Conservation (phyloP, 768 basidiomycete species). For the Calocybe gangraenosa region DNA sequence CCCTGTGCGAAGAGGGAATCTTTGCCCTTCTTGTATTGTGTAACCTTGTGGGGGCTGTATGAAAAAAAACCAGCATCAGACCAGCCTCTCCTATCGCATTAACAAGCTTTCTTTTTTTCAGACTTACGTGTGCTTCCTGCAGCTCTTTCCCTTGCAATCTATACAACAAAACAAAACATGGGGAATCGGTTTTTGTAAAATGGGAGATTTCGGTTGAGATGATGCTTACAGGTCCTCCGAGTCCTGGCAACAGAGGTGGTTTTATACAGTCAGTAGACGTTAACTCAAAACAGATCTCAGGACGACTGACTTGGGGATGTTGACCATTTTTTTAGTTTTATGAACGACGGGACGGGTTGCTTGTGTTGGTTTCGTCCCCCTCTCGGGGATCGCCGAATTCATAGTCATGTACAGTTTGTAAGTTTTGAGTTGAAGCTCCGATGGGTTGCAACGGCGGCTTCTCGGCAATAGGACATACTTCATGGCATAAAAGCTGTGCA, state of each 20-base stretch:
- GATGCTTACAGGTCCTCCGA: constrained; percentile 91
- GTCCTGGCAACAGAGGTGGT: constrained; percentile 45
- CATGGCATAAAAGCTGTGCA: too few relatives aligned
- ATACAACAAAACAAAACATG: too few relatives aligned
- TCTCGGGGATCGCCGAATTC: constrained; percentile 31
- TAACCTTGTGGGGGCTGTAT: constrained; percentile 93
- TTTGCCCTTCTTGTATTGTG: constrained; percentile 99
- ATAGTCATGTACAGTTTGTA: constrained; percentile 33
- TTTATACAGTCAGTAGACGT: constrained; percentile 4
- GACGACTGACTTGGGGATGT: constrained; percentile 85
- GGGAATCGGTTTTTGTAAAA: constrained; percentile 4
- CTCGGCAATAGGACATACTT: too few relatives aligned
- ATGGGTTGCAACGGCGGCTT: neutral
- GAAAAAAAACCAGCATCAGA: too few relatives aligned
- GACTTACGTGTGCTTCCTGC: constrained; percentile 95
- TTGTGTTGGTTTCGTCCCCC: constrained; percentile 34
- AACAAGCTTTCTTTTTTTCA: too few relatives aligned
- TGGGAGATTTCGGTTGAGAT: constrained; percentile 5
- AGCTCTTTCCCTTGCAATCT: constrained; percentile 96
- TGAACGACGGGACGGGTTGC: constrained; percentile 30
- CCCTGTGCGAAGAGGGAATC: constrained; percentile 97
- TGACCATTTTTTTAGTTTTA: constrained; percentile 73
- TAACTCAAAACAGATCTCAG: too few relatives aligned
- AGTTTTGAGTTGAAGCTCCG: constrained; percentile 26
- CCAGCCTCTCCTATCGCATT: too few relatives aligned